These are phyloP conservation scores for Suillus occidentalis DNA, from an alignment of 768 basidiomycete species.

Conservation along the genomic window DNA sequence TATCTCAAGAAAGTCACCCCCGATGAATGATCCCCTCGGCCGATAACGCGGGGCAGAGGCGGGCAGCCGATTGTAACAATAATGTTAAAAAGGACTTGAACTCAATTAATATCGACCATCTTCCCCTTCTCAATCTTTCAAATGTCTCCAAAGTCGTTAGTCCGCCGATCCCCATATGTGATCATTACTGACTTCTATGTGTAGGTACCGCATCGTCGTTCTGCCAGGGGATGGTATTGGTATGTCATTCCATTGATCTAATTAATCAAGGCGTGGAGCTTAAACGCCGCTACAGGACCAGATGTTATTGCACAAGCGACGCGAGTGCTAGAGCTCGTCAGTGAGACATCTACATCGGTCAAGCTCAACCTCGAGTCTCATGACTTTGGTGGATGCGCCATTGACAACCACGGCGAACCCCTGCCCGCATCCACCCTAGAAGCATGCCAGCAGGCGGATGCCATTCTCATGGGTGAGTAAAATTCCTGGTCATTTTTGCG, in stretches of 20 bases:
- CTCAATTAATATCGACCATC: conserved; percentile 4
- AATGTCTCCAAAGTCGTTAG: conserved; percentile 50
- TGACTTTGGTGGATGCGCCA: conserved; percentile 90
- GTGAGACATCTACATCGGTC: conserved; percentile 58
- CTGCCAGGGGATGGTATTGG: conserved; percentile 98
- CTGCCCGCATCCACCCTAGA: conserved; percentile 82
- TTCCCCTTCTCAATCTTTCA: conserved; percentile 1
- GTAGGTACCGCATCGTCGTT: conserved; percentile 83
- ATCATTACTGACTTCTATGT: conserved; percentile 6
- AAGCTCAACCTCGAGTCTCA: conserved; percentile 74
- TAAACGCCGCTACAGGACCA: conserved; percentile 56
- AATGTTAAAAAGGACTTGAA: background rate
- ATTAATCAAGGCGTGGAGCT: background rate
- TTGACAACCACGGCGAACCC: conserved; percentile 85
- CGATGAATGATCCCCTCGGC: conserved; percentile 1
- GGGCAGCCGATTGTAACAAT: background rate
- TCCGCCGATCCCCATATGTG: conserved; percentile 7
- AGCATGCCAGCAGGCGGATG: conserved; percentile 92
- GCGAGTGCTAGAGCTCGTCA: conserved; percentile 74
- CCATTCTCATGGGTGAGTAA: conserved; percentile 85
- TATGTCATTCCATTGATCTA: conserved; percentile 31
- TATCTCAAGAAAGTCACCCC: background rate
- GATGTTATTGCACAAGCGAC: conserved; percentile 87
- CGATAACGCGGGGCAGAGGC: conserved; percentile 4
- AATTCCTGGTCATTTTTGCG: background rate